Evolutionary conservation across 768 basidiomycete species (phyloP).

Genomic region (Kwoniella pini): DNA sequence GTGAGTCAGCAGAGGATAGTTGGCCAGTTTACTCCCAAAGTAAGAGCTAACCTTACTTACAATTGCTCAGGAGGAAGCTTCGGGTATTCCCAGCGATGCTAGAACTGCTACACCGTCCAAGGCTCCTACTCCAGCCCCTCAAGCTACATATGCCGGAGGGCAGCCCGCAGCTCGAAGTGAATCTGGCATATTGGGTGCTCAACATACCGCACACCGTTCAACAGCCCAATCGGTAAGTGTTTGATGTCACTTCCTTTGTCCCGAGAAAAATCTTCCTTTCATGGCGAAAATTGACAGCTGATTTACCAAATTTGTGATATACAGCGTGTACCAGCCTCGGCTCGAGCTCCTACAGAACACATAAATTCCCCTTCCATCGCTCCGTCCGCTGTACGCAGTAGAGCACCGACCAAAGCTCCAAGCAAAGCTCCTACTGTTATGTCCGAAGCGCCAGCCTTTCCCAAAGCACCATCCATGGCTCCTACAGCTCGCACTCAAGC

Average conservation of each 20-base stretch:
- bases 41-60: too few species aligned
- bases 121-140: neutral
- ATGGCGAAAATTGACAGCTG: neutral
- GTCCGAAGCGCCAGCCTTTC: conserved; percentile 5
- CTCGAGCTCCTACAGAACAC: conserved; percentile 4
- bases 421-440: conserved; percentile 13
- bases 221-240: conserved; percentile 8
- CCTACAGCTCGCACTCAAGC: neutral
- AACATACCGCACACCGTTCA: conserved; percentile 4
- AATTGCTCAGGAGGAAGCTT: conserved; percentile 26
- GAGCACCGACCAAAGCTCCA: conserved; percentile 4
- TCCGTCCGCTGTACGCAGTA: neutral
- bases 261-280: conserved; percentile 4
- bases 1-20: conserved; percentile 28
- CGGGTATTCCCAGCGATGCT: conserved; percentile 11
- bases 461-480: conserved; percentile 2
- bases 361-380: conserved; percentile 7
- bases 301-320: neutral
- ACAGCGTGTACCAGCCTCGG: neutral
- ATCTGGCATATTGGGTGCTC: conserved; percentile 7
- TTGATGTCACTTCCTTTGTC: conserved; percentile 4
- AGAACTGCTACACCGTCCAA: conserved; percentile 8
- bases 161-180: conserved; percentile 5
- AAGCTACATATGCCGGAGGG: neutral
- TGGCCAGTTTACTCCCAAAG: too few species aligned